Evolutionary conservation across 1,284 basidiomycete genomes (phyloP).

Genomic region (Ustilago curta): DNA sequence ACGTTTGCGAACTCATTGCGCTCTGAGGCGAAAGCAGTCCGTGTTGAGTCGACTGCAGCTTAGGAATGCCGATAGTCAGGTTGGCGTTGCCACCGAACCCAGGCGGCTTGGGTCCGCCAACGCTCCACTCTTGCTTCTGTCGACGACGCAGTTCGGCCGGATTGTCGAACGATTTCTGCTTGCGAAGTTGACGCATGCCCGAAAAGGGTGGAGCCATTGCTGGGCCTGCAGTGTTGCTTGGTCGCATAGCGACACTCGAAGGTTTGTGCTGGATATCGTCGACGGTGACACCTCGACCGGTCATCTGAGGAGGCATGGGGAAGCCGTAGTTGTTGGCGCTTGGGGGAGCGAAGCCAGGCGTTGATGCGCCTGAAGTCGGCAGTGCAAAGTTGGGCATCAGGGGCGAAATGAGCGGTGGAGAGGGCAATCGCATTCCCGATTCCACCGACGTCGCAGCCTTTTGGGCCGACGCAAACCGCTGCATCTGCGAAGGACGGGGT

Average conservation of each 20-base stretch:
- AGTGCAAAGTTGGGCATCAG: conserved; percentile 43
- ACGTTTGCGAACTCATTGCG: conserved; percentile 17
- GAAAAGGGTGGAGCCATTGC: background rate
- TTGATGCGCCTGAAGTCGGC: conserved; percentile 28
- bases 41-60: conserved; percentile 6
- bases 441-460: conserved; percentile 11
- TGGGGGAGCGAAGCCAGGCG: conserved; percentile 20
- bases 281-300: conserved; percentile 16
- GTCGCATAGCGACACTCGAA: conserved; percentile 7
- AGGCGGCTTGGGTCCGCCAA: conserved; percentile 36
- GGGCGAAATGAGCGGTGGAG: conserved; percentile 39
- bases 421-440: conserved; percentile 29
- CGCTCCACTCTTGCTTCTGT: conserved; percentile 46
- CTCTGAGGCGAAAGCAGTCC: conserved; percentile 25
- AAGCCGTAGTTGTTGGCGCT: conserved; percentile 24
- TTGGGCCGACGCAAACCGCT: conserved; percentile 40
- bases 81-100: conserved; percentile 28
- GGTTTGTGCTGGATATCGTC: conserved; percentile 49
- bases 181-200: conserved; percentile 37
- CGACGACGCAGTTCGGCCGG: conserved; percentile 46
- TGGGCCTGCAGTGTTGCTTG: background rate
- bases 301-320: conserved; percentile 11
- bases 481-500: conserved; percentile 40
- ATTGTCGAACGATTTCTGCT: conserved; percentile 52
- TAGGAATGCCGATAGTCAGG: conserved; percentile 41